Evolutionary conservation across 163 green algal species (phyloP).

Genomic region (Dunaliella salina): DNA sequence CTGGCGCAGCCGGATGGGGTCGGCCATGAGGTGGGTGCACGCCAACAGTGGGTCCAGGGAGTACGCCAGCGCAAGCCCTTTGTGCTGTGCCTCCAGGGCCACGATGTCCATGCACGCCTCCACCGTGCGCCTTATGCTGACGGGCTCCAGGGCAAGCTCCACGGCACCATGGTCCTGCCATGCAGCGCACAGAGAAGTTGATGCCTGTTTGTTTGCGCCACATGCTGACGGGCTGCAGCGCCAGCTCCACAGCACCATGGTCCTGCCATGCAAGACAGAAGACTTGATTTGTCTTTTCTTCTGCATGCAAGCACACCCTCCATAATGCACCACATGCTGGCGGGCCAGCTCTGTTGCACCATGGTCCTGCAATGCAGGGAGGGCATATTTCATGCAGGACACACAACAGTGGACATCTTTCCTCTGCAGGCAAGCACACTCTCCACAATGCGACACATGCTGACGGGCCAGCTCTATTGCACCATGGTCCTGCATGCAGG

Average conservation of each 20-base stretch:
- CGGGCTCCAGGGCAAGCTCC: conserved; percentile 8
- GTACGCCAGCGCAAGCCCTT: conserved; percentile 31
- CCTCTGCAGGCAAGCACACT: neutral
- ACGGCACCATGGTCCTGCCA: conserved; percentile 1
- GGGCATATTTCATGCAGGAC: no score
- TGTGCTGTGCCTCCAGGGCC: conserved; percentile 17
- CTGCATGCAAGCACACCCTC: conserved; percentile 7
- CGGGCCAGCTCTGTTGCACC: neutral
- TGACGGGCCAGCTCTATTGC: conserved; percentile 9
- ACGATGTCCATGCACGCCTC: conserved; percentile 35
- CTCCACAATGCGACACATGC: conserved; percentile 15
- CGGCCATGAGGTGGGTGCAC: conserved; percentile 16
- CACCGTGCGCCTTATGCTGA: conserved; percentile 12
- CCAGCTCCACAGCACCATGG: conserved; percentile 5
- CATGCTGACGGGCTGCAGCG: conserved; percentile 13
- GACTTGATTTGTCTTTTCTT: no score
- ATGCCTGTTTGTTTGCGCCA: no score
- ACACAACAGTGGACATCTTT: no score
- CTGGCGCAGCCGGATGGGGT: conserved; percentile 28
- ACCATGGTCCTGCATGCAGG: neutral
- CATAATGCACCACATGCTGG: conserved; percentile 4
- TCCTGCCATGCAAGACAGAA: neutral
- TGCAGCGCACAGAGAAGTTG: no score
- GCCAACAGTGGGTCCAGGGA: conserved; percentile 10
- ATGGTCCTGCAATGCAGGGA: neutral